Evolutionary conservation across 2,329 filamentous ascomycete genomes (phyloP).

Genomic region (Stachybotrys chlorohalonatus): DNA sequence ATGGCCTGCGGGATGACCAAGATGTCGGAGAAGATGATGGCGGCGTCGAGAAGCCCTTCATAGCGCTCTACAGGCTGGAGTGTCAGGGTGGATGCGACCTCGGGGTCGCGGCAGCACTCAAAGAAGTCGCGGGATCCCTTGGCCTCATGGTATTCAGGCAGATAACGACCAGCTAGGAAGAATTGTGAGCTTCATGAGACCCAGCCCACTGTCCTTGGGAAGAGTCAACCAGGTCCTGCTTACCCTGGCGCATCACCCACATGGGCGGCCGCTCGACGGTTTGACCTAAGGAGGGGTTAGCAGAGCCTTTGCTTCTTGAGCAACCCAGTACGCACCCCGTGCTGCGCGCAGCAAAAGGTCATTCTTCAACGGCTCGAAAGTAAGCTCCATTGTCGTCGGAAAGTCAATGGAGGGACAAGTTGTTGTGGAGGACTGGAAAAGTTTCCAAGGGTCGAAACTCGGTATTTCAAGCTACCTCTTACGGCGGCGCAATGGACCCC

Average conservation of each 20-base stretch:
- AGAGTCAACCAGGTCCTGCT: slow-evolving; percentile 7
- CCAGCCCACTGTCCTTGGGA: too few species aligned
- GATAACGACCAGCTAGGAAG: slow-evolving; percentile 75
- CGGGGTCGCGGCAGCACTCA: slow-evolving; percentile 88
- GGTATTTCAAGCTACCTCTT: too few species aligned
- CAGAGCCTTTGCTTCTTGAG: not conserved
- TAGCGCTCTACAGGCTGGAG: slow-evolving; percentile 92
- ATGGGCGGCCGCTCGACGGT: slow-evolving; percentile 87
- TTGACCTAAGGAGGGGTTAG: slow-evolving; percentile 50
- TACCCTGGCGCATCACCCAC: slow-evolving; percentile 99
- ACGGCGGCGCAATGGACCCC: too few species aligned
- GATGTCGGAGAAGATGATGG: slow-evolving; percentile 98
- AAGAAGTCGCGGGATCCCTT: slow-evolving; percentile 93
- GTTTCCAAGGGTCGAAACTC: too few species aligned
- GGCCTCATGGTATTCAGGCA: slow-evolving; percentile 94
- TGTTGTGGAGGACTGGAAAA: too few species aligned
- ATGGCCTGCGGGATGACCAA: slow-evolving; percentile 95
- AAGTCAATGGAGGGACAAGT: not conserved
- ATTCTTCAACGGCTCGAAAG: slow-evolving; percentile 83
- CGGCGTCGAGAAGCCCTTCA: slow-evolving; percentile 82
- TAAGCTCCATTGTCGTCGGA: slow-evolving; percentile 46
- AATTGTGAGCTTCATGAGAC: not conserved
- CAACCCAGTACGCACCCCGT: slow-evolving; percentile 51
- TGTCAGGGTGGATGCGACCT: slow-evolving; percentile 87
- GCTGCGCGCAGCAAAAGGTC: slow-evolving; percentile 86